Evolutionary conservation across 2,329 filamentous ascomycete species (phyloP), one percentile per base, ranked within the genome.

Genomic region (Myrmaecium sp.): DNA sequence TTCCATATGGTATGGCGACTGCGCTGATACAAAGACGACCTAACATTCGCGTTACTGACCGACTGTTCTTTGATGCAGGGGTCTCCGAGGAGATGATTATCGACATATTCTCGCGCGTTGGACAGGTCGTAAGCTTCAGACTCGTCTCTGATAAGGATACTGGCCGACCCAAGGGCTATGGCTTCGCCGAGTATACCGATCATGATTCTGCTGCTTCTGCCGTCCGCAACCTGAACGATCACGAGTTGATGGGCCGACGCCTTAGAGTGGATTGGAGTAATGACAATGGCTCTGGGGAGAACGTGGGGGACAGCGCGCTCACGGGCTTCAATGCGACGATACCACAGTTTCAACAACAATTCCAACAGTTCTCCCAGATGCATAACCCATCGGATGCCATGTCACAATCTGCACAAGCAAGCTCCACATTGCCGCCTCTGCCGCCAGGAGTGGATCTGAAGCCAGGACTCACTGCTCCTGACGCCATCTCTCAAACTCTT

Each of bases 61-160:
- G 8, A n/a, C 12, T 15, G n/a, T 4, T 24, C 14, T 2, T 19
- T 13, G 13, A 15, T 18, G 10, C 17, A 28, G 84, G 86, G 36
- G 73, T 94, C 37, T 92, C 83, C 16, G 89, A 98, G 57, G 84
- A 95, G 51, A 80, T 93, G 50, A 93, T 98, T 42, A 77, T 76
- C 47, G 81, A 94, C 41, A 92, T 92, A 33, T 91, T 95, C 52
- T 80, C 74, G 47, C 77, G 78, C 36, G 83, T 80, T 28, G 89
- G 89, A 31, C 80, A 84, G 37, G 86, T 95, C 2, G 64, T 91
- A 32, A 86, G 79, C 49, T 95, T 95, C 51, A 73, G 86, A 27
- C 66, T 95, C 25, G 86, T 95, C 36, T 91, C 93, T 54, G 91
- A 95, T 57, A 78, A 83, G 28, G 86, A 95, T 45, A 94, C 84